Percentiles rank a stretch among this genome's conserved stretches.
Conservation (phyloP, 2,329 filamentous ascomycete species). For the Penicillium sp. region DNA sequence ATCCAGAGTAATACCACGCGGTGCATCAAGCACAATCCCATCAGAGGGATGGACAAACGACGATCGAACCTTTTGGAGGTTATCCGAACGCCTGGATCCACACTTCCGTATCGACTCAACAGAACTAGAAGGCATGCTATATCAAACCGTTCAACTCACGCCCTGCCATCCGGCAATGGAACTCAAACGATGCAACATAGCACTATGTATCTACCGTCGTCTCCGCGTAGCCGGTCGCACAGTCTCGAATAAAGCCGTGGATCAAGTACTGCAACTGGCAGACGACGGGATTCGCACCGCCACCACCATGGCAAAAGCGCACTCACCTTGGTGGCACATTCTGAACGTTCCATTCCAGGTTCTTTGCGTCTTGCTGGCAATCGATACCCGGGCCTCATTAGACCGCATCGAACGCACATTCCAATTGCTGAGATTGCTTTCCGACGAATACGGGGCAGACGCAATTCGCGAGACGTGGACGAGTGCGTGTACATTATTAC, state of each 20-base stretch:
- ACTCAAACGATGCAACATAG: constrained; percentile 7
- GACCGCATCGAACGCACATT: background rate
- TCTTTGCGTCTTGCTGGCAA: constrained; percentile 14
- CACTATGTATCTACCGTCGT: constrained; percentile 7
- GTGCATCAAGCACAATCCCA: constrained; percentile 5
- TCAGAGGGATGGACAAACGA: constrained; percentile 10
- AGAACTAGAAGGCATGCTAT: constrained; percentile 8
- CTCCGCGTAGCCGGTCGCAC: background rate
- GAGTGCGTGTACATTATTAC: background rate
- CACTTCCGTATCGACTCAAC: background rate
- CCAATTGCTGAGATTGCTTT: background rate
- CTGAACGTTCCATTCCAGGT: constrained; percentile 25
- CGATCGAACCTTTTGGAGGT: constrained; percentile 7
- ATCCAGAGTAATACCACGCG: constrained; percentile 7
- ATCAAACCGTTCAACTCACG: background rate
- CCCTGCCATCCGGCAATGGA: constrained; percentile 7
- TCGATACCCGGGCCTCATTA: constrained; percentile 18
- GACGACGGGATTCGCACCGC: background rate
- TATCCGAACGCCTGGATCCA: constrained; percentile 9
- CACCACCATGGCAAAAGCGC: background rate
- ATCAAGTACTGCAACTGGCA: background rate
- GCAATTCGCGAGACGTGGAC: background rate
- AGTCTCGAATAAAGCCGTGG: background rate
- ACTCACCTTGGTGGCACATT: constrained; percentile 23
- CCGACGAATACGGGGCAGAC: background rate